phyloP scores from a whole-genome alignment of 352 stramenopile genomes.

The Phytopythium chamaehyphon region DNA sequence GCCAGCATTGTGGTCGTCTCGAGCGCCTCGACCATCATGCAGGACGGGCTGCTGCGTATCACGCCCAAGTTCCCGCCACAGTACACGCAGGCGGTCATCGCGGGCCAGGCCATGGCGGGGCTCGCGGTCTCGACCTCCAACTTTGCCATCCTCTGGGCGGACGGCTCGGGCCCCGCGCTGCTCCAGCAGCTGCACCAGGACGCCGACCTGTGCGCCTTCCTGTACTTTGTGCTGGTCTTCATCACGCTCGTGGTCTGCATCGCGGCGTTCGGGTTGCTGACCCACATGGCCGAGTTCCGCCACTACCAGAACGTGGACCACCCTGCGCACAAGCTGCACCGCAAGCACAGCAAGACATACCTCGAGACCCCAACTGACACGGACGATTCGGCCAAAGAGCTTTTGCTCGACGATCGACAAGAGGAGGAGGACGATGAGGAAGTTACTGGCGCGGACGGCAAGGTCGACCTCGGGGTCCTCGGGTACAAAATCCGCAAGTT shows the following conservation, averaged over 20 bases:
- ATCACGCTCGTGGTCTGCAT: conserved; percentile 52
- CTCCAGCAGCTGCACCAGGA: conserved; percentile 22
- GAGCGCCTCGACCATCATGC: conserved; percentile 67
- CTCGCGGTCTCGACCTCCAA: conserved; percentile 69
- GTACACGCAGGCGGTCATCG: conserved; percentile 77
- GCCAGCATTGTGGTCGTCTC: conserved; percentile 67
- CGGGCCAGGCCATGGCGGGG: conserved; percentile 71
- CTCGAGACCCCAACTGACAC: conserved; percentile 26
- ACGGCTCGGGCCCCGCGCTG: conserved; percentile 6
- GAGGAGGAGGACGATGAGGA: conserved; percentile 5
- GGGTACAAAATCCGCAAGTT: conserved; percentile 64
- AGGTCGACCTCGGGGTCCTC: conserved; percentile 44
- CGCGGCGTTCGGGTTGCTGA: conserved; percentile 52
- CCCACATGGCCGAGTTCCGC: conserved; percentile 57
- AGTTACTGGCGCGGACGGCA: conserved; percentile 6
- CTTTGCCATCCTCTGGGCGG: conserved; percentile 55
- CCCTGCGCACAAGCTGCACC: conserved; percentile 14
- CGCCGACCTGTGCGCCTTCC: conserved; percentile 59
- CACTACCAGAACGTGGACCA: conserved; percentile 61
- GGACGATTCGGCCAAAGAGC: conserved; percentile 27
- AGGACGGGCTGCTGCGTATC: conserved; percentile 76
- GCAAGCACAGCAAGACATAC: conserved; percentile 15
- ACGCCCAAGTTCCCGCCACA: conserved; percentile 66
- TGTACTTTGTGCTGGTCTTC: conserved; percentile 80
- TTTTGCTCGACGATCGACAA: conserved; percentile 19